A percentile compares a stretch with the other conserved stretches of the same genome.
These are phyloP conservation scores for Gloeopeniophorella convolvens DNA, from an alignment of 768 basidiomycete genomes.

Conservation along the genomic window DNA sequence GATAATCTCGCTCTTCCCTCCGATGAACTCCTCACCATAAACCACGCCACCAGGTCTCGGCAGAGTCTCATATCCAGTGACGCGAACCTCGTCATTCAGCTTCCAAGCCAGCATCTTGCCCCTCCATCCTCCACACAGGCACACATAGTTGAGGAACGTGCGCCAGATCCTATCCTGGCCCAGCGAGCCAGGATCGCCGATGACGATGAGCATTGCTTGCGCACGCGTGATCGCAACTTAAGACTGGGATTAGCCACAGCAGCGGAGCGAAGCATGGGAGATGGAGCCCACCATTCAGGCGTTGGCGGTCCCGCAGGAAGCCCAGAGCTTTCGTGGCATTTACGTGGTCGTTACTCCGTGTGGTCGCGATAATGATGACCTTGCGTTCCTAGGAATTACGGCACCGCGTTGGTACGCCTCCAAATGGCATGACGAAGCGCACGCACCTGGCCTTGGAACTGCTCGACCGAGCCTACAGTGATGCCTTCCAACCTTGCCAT, in stretches of 20 bases:
- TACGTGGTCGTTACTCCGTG: constrained; percentile 28
- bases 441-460: constrained; percentile 37
- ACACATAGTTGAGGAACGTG: constrained; percentile 51
- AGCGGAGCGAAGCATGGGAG: background rate
- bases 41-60: background rate
- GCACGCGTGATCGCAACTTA: constrained; percentile 63
- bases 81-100: constrained; percentile 12
- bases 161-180: constrained; percentile 56
- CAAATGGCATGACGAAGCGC: background rate
- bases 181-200: constrained; percentile 55
- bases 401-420: too few species aligned
- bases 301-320: constrained; percentile 31
- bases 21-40: constrained; percentile 3
- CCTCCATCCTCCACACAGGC: constrained; percentile 44
- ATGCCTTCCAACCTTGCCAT: constrained; percentile 15
- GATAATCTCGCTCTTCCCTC: background rate
- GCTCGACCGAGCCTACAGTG: constrained; percentile 35
- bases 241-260: background rate
- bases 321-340: constrained; percentile 28
- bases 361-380: constrained; percentile 34
- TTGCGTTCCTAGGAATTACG: constrained; percentile 28
- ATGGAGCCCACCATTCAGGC: constrained; percentile 33
- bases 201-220: constrained; percentile 53
- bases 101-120: constrained; percentile 38
- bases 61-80: background rate